Percentiles rank a stretch among this genome's conserved stretches.
Conservation (phyloP, 768 basidiomycete species). For the Calocybe cyanea region DNA sequence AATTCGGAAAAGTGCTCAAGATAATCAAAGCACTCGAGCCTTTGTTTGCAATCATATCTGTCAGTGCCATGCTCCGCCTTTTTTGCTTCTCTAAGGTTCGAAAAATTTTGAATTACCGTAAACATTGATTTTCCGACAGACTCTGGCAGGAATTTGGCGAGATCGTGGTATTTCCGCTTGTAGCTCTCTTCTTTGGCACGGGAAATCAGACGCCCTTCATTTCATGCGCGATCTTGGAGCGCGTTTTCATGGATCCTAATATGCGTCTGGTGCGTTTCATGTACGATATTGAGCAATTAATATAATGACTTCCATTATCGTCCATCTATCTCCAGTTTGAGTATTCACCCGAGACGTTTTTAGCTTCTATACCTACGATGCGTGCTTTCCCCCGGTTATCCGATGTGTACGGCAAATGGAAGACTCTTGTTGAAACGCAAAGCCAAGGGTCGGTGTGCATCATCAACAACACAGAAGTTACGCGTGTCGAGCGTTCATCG, state of each 20-base stretch:
- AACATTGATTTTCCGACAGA: neutral
- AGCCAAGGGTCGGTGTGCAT: conserved; percentile 22
- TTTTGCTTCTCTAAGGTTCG: conserved; percentile 28
- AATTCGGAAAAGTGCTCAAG: conserved; percentile 26
- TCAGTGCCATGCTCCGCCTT: conserved; percentile 25
- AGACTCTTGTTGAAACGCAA: conserved; percentile 21
- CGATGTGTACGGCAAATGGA: conserved; percentile 23
- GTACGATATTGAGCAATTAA: neutral
- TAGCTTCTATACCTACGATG: conserved; percentile 27
- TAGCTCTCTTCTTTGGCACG: conserved; percentile 29
- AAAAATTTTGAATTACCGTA: neutral
- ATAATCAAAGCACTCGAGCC: conserved; percentile 26
- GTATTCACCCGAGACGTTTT: conserved; percentile 26
- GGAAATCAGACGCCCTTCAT: conserved; percentile 32
- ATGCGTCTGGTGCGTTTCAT: conserved; percentile 25
- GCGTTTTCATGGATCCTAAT: conserved; percentile 31
- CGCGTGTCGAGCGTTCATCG: conserved; percentile 20
- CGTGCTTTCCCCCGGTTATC: conserved; percentile 26
- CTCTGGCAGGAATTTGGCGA: conserved; percentile 24
- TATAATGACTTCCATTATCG: too few relatives aligned
- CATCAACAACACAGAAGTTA: conserved; percentile 23
- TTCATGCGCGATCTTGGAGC: conserved; percentile 27
- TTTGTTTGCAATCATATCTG: conserved; percentile 26
- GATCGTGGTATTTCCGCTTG: conserved; percentile 26
- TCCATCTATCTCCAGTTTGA: conserved; percentile 19